phyloP scores from a whole-genome alignment of 2,329 filamentous ascomycete genomes.

The Colletotrichum musicola region DNA sequence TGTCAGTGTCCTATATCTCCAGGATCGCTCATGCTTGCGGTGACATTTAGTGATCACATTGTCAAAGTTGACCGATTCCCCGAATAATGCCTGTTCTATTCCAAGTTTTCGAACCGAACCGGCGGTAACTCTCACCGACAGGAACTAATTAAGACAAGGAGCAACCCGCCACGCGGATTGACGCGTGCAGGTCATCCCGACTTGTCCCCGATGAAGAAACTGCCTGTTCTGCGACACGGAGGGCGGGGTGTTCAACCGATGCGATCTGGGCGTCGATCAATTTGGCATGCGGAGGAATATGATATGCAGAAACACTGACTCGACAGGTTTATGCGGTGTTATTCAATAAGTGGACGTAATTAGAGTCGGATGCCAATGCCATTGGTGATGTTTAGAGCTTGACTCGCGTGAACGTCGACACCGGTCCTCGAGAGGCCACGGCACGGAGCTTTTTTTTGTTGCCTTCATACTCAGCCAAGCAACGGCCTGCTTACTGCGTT shows the following conservation, averaged over 20 bases:
- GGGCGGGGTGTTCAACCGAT: no score
- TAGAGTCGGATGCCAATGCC: neutral
- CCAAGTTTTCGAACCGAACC: neutral
- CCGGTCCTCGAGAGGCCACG: neutral
- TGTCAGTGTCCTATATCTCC: neutral
- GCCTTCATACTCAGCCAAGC: neutral
- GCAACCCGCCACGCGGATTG: neutral
- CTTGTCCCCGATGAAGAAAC: no score
- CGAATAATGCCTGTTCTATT: slow-evolving; percentile 8
- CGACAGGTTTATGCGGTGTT: no score
- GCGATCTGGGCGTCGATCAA: no score
- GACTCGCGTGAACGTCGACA: neutral
- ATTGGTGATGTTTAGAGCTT: neutral
- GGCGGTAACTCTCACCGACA: neutral
- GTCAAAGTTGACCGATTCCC: neutral
- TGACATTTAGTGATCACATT: slow-evolving; percentile 7
- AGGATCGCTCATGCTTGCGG: neutral
- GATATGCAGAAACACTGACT: no score
- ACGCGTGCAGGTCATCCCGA: no score
- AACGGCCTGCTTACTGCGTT: neutral
- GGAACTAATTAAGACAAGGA: neutral
- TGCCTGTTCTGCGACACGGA: no score
- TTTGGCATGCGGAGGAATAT: no score
- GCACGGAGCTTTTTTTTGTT: neutral
- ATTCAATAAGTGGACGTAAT: neutral